Conservation (phyloP, 768 basidiomycete genomes). For the Suillus plorans region DNA sequence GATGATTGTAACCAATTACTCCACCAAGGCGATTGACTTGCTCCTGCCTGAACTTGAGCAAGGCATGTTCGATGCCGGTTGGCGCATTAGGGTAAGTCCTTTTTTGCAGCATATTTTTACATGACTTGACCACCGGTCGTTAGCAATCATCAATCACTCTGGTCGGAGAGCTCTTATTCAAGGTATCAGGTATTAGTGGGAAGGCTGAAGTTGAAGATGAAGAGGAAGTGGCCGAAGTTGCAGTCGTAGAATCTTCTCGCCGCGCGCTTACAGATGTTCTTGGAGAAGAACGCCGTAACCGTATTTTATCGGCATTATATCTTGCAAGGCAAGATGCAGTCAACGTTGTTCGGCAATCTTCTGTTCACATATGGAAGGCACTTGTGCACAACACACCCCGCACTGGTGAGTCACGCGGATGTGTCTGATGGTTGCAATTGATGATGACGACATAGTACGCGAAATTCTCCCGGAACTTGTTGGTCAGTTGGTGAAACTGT, state of each 20-base stretch:
- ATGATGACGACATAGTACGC: constrained; percentile 52
- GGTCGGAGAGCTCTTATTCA: constrained; percentile 94
- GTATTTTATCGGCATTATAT: constrained; percentile 88
- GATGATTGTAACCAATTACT: constrained; percentile 97
- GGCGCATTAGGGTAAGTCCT: constrained; percentile 85
- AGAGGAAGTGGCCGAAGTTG: constrained; percentile 62
- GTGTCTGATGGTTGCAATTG: not conserved
- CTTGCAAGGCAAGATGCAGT: constrained; percentile 93
- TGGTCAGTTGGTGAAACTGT: constrained; percentile 69
- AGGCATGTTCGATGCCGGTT: constrained; percentile 92
- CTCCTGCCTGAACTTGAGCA: constrained; percentile 91
- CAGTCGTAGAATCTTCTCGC: constrained; percentile 74
- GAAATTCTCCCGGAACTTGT: constrained; percentile 90
- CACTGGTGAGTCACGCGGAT: constrained; percentile 57
- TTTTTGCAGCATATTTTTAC: not conserved
- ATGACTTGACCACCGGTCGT: constrained; percentile 11
- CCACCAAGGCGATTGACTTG: constrained; percentile 87
- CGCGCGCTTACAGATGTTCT: constrained; percentile 86
- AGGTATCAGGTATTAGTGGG: constrained; percentile 92
- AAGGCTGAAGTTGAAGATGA: constrained; percentile 80
- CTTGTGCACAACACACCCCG: constrained; percentile 92
- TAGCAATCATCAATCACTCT: constrained; percentile 95
- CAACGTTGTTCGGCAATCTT: constrained; percentile 83
- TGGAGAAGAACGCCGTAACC: constrained; percentile 84
- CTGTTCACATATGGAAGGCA: constrained; percentile 97